These are phyloP conservation scores for Delonix regia DNA, from an alignment of 306 rosid species.

Conservation along the genomic window DNA sequence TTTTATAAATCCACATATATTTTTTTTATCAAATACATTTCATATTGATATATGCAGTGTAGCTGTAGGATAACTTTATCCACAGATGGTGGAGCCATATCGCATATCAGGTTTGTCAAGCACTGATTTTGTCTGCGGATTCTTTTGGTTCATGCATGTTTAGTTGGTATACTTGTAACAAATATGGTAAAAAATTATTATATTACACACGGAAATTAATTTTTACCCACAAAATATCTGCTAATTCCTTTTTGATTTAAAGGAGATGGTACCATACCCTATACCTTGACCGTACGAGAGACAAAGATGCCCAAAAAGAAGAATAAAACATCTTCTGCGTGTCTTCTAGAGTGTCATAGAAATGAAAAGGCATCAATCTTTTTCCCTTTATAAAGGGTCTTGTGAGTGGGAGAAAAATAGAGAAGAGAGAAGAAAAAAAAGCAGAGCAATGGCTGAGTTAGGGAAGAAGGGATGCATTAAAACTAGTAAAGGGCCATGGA, in stretches of 20 bases:
- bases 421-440: neutral
- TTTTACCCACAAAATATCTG: neutral
- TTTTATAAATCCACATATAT: neutral
- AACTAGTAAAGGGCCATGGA: constrained; percentile 35
- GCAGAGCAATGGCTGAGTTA: neutral
- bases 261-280: neutral
- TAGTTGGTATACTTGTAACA: neutral
- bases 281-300: neutral
- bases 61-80: neutral
- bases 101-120: no score
- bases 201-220: neutral
- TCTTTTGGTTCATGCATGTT: neutral
- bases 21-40: neutral
- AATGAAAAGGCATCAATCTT: neutral
- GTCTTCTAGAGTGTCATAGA: neutral
- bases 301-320: neutral
- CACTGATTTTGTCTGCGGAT: neutral
- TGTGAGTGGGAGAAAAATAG: neutral
- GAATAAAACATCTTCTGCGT: neutral
- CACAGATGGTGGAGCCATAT: no score
- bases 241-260: no score
- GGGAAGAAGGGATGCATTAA: constrained; percentile 34
- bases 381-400: neutral
- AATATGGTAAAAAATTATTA: neutral
- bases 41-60: neutral